Percentiles rank a stretch among this genome's conserved stretches.
phyloP scores from a whole-genome alignment of 192 early-diverging fungal species.

The Mortierella hygrophila region DNA sequence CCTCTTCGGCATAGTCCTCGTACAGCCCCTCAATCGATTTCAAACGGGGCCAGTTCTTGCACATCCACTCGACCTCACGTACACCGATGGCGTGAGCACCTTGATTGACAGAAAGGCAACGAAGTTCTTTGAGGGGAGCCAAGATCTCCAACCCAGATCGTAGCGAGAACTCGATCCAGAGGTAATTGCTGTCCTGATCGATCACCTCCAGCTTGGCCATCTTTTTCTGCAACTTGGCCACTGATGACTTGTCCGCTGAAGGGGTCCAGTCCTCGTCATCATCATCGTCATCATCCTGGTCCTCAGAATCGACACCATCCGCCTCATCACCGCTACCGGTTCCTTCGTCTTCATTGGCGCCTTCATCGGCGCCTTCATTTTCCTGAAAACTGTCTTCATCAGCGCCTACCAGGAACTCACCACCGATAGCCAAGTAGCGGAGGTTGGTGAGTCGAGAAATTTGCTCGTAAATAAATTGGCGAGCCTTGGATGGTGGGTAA shows the following conservation, averaged over 20 bases:
- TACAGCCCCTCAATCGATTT: slow-evolving; percentile 16
- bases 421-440: slow-evolving; percentile 21
- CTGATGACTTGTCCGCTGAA: background rate
- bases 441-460: slow-evolving; percentile 23
- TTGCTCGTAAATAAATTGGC: slow-evolving; percentile 40
- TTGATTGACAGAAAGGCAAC: background rate
- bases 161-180: slow-evolving; percentile 39
- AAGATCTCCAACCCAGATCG: slow-evolving; percentile 17
- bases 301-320: background rate
- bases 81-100: slow-evolving; percentile 10
- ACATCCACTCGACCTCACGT: slow-evolving; percentile 35
- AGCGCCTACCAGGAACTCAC: background rate
- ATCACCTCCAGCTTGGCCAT: slow-evolving; percentile 1
- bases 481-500: slow-evolving; percentile 19
- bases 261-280: background rate
- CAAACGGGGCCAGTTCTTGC: slow-evolving; percentile 28
- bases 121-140: slow-evolving; percentile 21
- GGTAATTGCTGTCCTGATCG: background rate
- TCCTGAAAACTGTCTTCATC: background rate
- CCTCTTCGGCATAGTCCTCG: slow-evolving; percentile 20
- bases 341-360: background rate
- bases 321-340: background rate
- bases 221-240: background rate
- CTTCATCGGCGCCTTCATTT: background rate
- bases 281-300: background rate